Percentiles rank a stretch among this genome's conserved stretches.
Conservation (phyloP, 108 stramenopile species). For the Discostella stelligeroides region DNA sequence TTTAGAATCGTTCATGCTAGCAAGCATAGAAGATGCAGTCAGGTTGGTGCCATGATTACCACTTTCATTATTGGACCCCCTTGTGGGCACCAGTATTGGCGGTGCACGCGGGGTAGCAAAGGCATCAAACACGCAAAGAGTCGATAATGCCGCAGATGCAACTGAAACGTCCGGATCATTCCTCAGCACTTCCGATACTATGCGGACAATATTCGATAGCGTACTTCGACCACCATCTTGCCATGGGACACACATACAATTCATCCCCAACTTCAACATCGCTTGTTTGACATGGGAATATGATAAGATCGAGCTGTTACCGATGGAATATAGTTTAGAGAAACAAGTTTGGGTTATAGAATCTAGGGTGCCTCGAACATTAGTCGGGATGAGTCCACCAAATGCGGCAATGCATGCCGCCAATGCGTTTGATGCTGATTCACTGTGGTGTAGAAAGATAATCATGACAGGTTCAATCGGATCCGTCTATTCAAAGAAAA, state of each 20-base stretch:
- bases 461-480: not conserved
- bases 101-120: constrained; percentile 43
- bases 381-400: constrained; percentile 43
- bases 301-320: constrained; percentile 21
- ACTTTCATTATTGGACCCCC: constrained; percentile 1
- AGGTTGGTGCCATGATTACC: not conserved
- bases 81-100: constrained; percentile 25
- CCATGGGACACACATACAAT: constrained; percentile 45
- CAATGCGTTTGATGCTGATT: constrained; percentile 34
- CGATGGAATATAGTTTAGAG: constrained; percentile 21
- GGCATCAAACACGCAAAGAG: constrained; percentile 40
- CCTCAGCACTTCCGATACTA: constrained; percentile 20
- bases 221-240: constrained; percentile 46
- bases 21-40: constrained; percentile 8
- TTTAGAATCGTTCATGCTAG: not conserved
- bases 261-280: constrained; percentile 35
- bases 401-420: constrained; percentile 41
- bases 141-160: constrained; percentile 32
- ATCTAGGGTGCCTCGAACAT: constrained; percentile 44
- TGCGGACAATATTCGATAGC: constrained; percentile 17
- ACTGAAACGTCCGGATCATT: constrained; percentile 36
- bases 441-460: constrained; percentile 3
- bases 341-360: constrained; percentile 40
- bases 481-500: not conserved
- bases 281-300: constrained; percentile 36